These are phyloP conservation scores for Petunia hybrid DNA, from an alignment of 305 asterid species.

Conservation along the genomic window DNA sequence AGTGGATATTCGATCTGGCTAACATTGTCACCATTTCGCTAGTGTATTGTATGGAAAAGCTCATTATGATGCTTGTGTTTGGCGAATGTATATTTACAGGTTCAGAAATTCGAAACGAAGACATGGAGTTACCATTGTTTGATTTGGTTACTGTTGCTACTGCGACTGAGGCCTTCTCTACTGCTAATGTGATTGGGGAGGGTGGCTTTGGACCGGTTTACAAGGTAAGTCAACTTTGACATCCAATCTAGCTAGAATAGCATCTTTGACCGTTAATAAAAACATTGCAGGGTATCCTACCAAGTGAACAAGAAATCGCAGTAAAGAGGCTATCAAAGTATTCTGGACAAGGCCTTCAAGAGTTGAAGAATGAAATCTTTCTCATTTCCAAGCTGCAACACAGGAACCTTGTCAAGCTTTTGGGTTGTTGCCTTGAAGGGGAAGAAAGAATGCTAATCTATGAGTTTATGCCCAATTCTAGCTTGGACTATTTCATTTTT, in stretches of 20 bases:
- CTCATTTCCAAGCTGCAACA: constrained; percentile 33
- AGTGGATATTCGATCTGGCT: neutral
- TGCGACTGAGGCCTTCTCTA: constrained; percentile 34
- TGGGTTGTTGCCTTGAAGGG: constrained; percentile 30
- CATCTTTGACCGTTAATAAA: neutral
- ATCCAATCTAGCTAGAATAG: neutral
- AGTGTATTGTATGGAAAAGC: neutral
- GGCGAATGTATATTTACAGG: neutral
- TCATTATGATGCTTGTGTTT: neutral
- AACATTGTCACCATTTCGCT: neutral
- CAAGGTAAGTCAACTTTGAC: neutral
- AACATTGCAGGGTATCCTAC: constrained; percentile 19
- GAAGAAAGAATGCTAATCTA: constrained; percentile 32
- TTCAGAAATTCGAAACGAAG: neutral
- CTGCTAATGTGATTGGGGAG: constrained; percentile 21
- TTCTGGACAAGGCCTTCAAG: constrained; percentile 29
- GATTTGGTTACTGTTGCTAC: neutral
- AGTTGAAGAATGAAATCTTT: constrained; percentile 29
- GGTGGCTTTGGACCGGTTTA: constrained; percentile 33
- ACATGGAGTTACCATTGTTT: constrained; percentile 22
- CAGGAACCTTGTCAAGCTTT: constrained; percentile 29
- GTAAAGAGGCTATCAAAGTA: constrained; percentile 29
- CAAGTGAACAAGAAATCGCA: constrained; percentile 25
- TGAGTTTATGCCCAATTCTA: constrained; percentile 22
- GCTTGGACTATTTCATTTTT: constrained; percentile 32